Evolutionary conservation across 139 green algal genomes (phyloP), one percentile per base, ranked within the genome.

Genomic region (Tetratostichococcus sp.): DNA sequence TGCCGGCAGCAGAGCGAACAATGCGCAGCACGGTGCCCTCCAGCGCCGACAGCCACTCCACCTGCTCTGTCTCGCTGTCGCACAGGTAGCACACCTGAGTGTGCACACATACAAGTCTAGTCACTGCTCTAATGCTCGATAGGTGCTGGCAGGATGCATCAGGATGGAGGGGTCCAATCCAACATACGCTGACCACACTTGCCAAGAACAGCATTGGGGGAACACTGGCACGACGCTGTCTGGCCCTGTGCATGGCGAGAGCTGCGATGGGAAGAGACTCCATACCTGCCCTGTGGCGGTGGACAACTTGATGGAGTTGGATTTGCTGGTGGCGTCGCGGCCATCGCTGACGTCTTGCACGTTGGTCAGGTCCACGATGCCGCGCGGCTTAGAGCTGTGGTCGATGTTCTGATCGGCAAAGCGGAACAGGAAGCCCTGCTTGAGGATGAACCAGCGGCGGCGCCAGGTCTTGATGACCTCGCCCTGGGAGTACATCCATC

Each of bases 361-460:
- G 74, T 91, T 90, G 70, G 42, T 85, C 22, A 97, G 84, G 82
- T 97, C 92, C 22, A 97, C 88, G 21, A 97, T 86, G 65, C 93
- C 93, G 42, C 93, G 86, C 16, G 93, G 89, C 77, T 94, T 94
- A 73, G 80, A 80, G 22, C 73, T 70, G 34, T 91, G 76, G 25
- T 43, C 79, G 1, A 95, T 85, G 23, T 94, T 88, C 23, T 73
- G 66, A 39, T 73, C 80, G 32, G 90, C 84, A 79, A 97, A 97
- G 42, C 93, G 85, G 84, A 94, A 97, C 16, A 97, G 77, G 82
- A 89, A 92, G 31, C 90, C 90, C 72, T 94, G 83, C 80, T 97
- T 97, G 30, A 97, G 86, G n/a, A 97, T 87, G 71, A 97, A 96
- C 91, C 91, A 97, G 74, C 93, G 86, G 66, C 90, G 88, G 70